A percentile compares a stretch with the other conserved stretches of the same genome.
Evolutionary conservation across 1,139 yeast species (phyloP).

Genomic region (Protomyces inouyei): DNA sequence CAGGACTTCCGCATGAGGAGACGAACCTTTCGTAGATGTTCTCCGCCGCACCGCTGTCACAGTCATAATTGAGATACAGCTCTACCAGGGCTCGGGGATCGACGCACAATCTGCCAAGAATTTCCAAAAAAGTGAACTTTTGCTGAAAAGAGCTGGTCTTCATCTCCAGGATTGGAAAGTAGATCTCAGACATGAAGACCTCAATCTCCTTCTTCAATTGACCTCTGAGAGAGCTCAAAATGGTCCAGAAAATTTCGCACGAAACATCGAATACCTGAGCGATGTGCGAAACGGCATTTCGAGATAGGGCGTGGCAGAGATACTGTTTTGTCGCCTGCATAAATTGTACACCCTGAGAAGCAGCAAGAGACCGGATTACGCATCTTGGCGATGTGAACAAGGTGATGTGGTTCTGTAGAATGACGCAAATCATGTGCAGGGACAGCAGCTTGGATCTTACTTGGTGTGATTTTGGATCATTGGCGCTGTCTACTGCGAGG

Average conservation of each 20-base stretch:
- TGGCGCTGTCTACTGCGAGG: constrained; percentile 49
- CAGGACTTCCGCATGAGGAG: constrained; percentile 47
- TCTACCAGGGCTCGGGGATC: constrained; percentile 91
- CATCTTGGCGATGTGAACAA: constrained; percentile 65
- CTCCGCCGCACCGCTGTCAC: constrained; percentile 70
- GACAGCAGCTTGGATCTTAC: constrained; percentile 87
- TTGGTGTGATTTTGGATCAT: constrained; percentile 86
- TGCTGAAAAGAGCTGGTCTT: constrained; percentile 88
- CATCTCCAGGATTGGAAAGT: constrained; percentile 90
- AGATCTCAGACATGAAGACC: constrained; percentile 86
- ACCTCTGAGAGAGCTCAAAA: constrained; percentile 73
- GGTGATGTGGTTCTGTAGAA: constrained; percentile 77
- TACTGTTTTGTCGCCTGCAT: constrained; percentile 81
- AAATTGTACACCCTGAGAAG: constrained; percentile 59
- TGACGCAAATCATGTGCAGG: constrained; percentile 79
- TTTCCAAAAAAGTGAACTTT: constrained; percentile 74
- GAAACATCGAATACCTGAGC: constrained; percentile 91
- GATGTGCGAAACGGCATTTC: constrained; percentile 88
- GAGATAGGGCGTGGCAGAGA: constrained; percentile 70
- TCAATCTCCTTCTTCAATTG: constrained; percentile 91
- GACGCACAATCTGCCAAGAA: constrained; percentile 72
- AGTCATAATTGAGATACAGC: constrained; percentile 89
- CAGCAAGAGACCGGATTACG: constrained; percentile 53
- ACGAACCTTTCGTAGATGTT: constrained; percentile 65
- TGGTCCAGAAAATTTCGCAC: constrained; percentile 87